Conservation (phyloP, 371 early-diverging fungal species). For the Mortierella sp. region DNA sequence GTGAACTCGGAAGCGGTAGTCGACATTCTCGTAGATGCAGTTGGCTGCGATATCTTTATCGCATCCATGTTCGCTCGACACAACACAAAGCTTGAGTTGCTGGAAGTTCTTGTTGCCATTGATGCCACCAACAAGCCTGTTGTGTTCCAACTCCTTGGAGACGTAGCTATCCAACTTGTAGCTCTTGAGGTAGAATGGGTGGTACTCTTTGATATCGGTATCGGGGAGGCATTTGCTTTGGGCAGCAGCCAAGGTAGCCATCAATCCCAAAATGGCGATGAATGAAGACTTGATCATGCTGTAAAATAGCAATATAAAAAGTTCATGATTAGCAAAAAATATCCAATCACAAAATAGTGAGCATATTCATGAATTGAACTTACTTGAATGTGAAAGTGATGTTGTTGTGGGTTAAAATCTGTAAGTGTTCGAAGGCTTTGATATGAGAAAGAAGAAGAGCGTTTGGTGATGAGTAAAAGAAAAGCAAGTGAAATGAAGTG, state of each 20-base stretch:
- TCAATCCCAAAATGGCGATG: too few species aligned
- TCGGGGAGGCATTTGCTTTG: constrained; percentile 9
- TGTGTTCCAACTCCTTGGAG: constrained; percentile 8
- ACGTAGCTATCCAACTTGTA: constrained; percentile 12
- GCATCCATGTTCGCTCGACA: constrained; percentile 26
- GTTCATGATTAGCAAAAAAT: too few species aligned
- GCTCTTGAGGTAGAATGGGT: constrained; percentile 37
- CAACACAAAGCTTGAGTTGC: constrained; percentile 29
- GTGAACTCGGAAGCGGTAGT: constrained; percentile 32
- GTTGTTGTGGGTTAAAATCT: too few species aligned
- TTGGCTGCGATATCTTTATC: constrained; percentile 1
- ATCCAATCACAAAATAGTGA: too few species aligned
- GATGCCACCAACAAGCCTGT: constrained; percentile 14
- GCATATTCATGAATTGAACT: too few species aligned
- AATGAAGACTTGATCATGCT: too few species aligned
- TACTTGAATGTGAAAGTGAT: too few species aligned
- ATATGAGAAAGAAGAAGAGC: too few species aligned
- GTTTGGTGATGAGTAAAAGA: neutral
- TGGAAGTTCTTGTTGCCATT: constrained; percentile 16
- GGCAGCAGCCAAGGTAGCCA: too few species aligned
- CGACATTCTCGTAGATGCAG: constrained; percentile 39
- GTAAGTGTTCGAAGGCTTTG: too few species aligned
- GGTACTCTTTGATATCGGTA: constrained; percentile 22
- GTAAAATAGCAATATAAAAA: too few species aligned
- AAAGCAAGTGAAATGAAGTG: too few species aligned